Evolutionary conservation across 1,284 basidiomycete genomes (phyloP).

Genomic region (Xerocomus cyaneibrunnescens): DNA sequence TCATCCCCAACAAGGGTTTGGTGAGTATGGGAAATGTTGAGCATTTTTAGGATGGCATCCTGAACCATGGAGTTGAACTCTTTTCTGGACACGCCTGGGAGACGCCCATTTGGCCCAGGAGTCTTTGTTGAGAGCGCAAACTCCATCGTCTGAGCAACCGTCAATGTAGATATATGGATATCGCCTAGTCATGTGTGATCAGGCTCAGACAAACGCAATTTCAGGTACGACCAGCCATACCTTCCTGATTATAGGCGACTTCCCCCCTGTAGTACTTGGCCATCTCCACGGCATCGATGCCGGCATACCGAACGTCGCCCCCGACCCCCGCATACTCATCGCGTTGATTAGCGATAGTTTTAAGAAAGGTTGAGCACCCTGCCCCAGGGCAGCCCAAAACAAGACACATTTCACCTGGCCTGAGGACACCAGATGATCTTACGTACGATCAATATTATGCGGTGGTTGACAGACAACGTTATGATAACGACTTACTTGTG

Average conservation of each 20-base stretch:
- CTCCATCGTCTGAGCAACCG: conserved; percentile 68
- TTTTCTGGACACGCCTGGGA: conserved; percentile 60
- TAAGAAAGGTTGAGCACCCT: conserved; percentile 83
- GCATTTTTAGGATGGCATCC: conserved; percentile 68
- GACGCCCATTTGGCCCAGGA: conserved; percentile 69
- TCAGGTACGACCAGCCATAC: conserved; percentile 29
- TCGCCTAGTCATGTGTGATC: conserved; percentile 47
- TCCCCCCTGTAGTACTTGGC: conserved; percentile 74
- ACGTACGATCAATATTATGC: conserved; percentile 26
- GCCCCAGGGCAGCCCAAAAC: conserved; percentile 84
- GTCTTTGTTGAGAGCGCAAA: conserved; percentile 70
- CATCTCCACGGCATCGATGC: conserved; percentile 67
- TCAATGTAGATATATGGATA: conserved; percentile 74
- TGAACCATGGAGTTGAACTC: conserved; percentile 59
- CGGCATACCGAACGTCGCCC: conserved; percentile 75
- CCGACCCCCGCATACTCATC: conserved; percentile 56
- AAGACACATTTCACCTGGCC: conserved; percentile 39
- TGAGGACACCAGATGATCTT: conserved; percentile 73
- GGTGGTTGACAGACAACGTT: neutral
- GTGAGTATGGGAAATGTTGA: conserved; percentile 76
- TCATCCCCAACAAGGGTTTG: conserved; percentile 84
- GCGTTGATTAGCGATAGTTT: conserved; percentile 72
- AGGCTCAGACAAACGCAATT: neutral
- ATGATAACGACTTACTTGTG: conserved; percentile 56
- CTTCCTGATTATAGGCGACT: conserved; percentile 82